Percentiles rank a stretch among this genome's conserved stretches.
Conservation (phyloP, 2,329 filamentous ascomycete genomes). For the Juglanconis oblonga region DNA sequence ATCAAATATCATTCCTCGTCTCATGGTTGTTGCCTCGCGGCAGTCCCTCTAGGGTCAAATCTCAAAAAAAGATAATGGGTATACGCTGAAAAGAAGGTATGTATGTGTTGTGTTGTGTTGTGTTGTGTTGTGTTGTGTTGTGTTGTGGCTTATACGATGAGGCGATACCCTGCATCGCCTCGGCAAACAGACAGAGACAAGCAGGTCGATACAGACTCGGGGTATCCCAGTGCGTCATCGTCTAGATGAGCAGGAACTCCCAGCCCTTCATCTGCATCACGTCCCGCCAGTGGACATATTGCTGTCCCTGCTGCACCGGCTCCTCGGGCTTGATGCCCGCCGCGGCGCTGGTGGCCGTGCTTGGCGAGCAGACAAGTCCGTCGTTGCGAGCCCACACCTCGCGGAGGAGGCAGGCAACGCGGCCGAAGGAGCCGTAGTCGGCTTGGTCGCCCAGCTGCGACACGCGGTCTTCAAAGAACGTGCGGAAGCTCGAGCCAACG, state of each 20-base stretch:
- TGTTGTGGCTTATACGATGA: not conserved
- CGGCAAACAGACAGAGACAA: constrained; percentile 12
- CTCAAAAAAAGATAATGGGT: constrained; percentile 20
- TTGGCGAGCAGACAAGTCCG: constrained; percentile 33
- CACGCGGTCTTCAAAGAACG: constrained; percentile 73
- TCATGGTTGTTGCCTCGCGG: constrained; percentile 16
- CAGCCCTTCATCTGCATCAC: constrained; percentile 88
- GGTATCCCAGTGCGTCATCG: constrained; percentile 17
- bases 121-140: not conserved
- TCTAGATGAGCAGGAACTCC: constrained; percentile 85
- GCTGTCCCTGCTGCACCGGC: constrained; percentile 29
- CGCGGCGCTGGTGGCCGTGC: constrained; percentile 32
- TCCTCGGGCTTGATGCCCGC: constrained; percentile 29
- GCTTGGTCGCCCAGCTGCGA: constrained; percentile 73
- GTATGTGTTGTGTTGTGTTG: not conserved
- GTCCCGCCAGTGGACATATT: constrained; percentile 87
- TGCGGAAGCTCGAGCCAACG: constrained; percentile 70
- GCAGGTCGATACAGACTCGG: constrained; percentile 14
- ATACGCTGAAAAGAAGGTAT: constrained; percentile 24
- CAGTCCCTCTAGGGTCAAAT: constrained; percentile 15
- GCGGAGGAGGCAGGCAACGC: constrained; percentile 72
- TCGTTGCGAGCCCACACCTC: constrained; percentile 85
- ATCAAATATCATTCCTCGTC: constrained; percentile 13
- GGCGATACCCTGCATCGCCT: not conserved
- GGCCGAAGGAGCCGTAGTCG: constrained; percentile 80